Percentiles rank a stretch among this genome's conserved stretches.
Evolutionary conservation across 2,329 filamentous ascomycete genomes (phyloP).

Genomic region (Phialocephala subalpina): DNA sequence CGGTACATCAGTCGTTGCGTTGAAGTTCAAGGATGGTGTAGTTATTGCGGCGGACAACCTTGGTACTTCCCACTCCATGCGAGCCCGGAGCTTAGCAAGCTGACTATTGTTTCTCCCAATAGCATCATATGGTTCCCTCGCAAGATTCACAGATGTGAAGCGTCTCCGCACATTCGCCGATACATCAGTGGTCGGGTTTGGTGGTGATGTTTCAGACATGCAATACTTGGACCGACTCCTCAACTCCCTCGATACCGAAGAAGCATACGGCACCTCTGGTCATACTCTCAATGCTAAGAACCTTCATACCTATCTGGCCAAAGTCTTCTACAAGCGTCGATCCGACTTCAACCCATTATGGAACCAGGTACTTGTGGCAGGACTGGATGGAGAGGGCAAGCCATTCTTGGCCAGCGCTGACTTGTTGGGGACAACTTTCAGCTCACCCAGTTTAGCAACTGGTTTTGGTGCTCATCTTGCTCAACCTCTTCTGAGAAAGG

Average conservation of each 20-base stretch:
- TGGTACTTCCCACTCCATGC: conserved; percentile 58
- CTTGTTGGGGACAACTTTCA: conserved; percentile 91
- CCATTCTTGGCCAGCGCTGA: conserved; percentile 94
- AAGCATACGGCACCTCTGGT: conserved; percentile 74
- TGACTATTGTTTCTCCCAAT: conserved; percentile 32
- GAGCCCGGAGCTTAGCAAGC: conserved; percentile 18
- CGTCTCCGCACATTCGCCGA: conserved; percentile 90
- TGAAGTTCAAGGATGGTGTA: conserved; percentile 97
- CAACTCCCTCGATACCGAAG: conserved; percentile 83
- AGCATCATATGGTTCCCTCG: conserved; percentile 98
- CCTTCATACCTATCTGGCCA: conserved; percentile 94
- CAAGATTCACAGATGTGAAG: conserved; percentile 96
- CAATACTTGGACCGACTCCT: conserved; percentile 96
- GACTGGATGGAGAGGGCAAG: conserved; percentile 78
- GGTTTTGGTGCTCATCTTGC: conserved; percentile 94
- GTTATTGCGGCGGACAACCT: conserved; percentile 98
- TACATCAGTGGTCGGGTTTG: conserved; percentile 87
- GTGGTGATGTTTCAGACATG: conserved; percentile 98
- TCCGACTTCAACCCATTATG: conserved; percentile 97
- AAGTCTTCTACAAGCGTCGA: conserved; percentile 94
- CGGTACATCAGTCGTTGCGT: conserved; percentile 91
- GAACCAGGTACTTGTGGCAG: conserved; percentile 94
- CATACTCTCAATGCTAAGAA: conserved; percentile 84
- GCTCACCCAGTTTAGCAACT: conserved; percentile 86
- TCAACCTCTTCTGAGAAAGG: conserved; percentile 85